A percentile compares a stretch with the other conserved stretches of the same genome.
These are phyloP conservation scores for Arthroderma sp. DNA, from an alignment of 2,329 filamentous ascomycete genomes.

Conservation along the genomic window DNA sequence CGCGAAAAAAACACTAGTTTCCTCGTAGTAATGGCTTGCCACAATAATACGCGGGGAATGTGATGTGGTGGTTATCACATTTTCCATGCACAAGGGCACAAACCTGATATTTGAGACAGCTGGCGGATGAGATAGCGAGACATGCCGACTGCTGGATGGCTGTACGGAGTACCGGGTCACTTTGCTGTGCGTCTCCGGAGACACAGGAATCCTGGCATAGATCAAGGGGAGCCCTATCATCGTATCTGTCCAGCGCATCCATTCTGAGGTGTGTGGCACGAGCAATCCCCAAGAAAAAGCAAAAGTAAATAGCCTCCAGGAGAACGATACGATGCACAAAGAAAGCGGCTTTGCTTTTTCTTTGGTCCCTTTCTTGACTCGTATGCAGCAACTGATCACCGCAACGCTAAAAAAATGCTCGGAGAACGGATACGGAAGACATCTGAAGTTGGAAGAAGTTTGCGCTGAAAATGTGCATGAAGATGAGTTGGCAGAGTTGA, in stretches of 20 bases:
- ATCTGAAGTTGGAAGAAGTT: not conserved
- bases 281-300: not conserved
- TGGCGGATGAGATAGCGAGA: not conserved
- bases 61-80: constrained; percentile 4
- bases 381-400: not conserved
- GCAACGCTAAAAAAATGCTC: not conserved
- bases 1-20: not conserved
- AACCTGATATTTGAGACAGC: not conserved
- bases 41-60: not conserved
- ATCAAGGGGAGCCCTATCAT: not conserved
- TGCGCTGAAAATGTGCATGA: no score
- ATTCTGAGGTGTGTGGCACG: not conserved
- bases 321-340: not conserved
- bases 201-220: not conserved
- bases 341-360: not conserved
- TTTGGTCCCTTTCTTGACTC: not conserved
- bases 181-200: not conserved
- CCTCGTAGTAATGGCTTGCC: not conserved
- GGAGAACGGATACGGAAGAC: not conserved
- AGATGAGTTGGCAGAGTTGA: not conserved
- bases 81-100: not conserved
- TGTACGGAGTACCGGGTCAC: not conserved
- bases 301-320: not conserved
- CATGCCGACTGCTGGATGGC: not conserved
- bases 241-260: not conserved